Evolutionary conservation across 2,329 filamentous ascomycete species (phyloP).

Genomic region (Magnaporthiopsis rhizophila): DNA sequence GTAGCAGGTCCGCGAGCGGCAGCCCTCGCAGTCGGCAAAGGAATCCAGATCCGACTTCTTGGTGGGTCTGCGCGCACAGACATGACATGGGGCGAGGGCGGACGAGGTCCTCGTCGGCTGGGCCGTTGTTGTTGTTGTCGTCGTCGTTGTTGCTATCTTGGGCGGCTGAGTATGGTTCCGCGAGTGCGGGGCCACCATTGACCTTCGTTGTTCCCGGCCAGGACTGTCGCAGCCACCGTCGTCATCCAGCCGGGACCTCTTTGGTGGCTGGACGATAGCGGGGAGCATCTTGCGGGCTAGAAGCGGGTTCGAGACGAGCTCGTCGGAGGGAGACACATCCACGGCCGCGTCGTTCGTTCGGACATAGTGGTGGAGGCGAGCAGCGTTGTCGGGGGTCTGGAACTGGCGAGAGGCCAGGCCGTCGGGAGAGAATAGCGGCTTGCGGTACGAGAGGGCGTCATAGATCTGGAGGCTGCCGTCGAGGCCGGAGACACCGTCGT

Average conservation of each 20-base stretch:
- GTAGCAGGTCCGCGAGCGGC: constrained; percentile 55
- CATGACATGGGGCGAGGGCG: constrained; percentile 50
- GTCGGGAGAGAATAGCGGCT: neutral
- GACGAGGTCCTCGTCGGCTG: constrained; percentile 8
- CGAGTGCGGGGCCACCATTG: neutral
- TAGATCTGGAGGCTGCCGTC: constrained; percentile 4
- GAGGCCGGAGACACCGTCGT: constrained; percentile 12
- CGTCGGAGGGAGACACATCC: neutral
- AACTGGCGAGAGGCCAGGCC: neutral
- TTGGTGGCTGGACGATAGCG: constrained; percentile 1
- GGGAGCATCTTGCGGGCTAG: neutral
- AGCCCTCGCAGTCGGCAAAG: constrained; percentile 56
- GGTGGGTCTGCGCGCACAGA: constrained; percentile 58
- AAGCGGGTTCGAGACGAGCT: neutral
- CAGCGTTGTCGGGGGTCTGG: neutral
- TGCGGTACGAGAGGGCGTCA: neutral
- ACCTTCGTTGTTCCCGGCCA: neutral
- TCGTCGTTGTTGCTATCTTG: neutral
- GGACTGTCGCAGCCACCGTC: neutral
- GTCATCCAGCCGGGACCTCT: constrained; percentile 10
- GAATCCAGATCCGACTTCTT: constrained; percentile 59
- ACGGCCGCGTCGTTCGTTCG: neutral
- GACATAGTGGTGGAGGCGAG: neutral
- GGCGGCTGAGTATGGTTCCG: neutral
- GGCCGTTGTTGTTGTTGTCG: neutral